Percentiles rank a stretch among this genome's conserved stretches.
phyloP scores from a whole-genome alignment of 2,329 filamentous ascomycete species.

The Cadophora gregata region DNA sequence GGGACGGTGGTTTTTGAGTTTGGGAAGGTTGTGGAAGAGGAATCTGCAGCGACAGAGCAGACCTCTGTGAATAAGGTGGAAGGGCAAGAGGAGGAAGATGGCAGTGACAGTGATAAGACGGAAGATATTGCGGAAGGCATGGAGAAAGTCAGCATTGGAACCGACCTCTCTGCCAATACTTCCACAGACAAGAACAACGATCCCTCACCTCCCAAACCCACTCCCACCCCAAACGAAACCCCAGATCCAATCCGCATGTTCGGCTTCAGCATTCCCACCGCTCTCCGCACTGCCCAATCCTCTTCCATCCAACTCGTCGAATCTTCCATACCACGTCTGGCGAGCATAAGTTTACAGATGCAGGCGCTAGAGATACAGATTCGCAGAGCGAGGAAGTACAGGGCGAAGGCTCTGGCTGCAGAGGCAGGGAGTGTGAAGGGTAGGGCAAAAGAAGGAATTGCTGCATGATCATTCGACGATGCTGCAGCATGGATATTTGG shows the following conservation, averaged over 20 bases:
- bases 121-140: constrained; percentile 4
- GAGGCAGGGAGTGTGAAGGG: constrained; percentile 4
- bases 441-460: neutral
- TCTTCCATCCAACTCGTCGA: constrained; percentile 63
- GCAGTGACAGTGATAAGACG: neutral
- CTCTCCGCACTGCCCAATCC: constrained; percentile 61
- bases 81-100: neutral
- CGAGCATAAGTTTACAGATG: constrained; percentile 65
- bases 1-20: constrained; percentile 18
- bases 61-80: constrained; percentile 53
- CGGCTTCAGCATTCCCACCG: constrained; percentile 53
- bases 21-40: constrained; percentile 49
- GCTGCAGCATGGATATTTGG: neutral
- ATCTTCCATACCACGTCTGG: constrained; percentile 62
- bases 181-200: neutral
- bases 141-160: neutral
- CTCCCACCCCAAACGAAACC: constrained; percentile 1
- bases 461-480: neutral
- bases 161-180: neutral
- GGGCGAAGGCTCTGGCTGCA: constrained; percentile 23
- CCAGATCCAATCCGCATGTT: constrained; percentile 64
- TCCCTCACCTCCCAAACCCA: neutral
- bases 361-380: constrained; percentile 71
- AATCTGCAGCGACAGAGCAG: constrained; percentile 58
- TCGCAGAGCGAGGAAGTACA: constrained; percentile 56